Evolutionary conservation across 148 eudicot species (phyloP).

Genomic region (Diospyros kaki): DNA sequence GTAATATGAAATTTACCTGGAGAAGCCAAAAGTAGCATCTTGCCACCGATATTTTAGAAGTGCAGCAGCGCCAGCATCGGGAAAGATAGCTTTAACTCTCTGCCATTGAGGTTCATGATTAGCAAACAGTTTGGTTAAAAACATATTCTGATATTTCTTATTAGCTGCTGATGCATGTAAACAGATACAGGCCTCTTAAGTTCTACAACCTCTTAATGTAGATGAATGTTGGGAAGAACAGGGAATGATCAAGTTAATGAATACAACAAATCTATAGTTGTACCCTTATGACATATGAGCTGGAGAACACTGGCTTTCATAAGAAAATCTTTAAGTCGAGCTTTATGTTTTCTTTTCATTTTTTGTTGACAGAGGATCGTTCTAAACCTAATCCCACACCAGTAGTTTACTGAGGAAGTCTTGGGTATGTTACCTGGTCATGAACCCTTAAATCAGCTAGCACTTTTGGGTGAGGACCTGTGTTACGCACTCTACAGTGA

Average conservation of each 20-base stretch:
- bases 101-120: constrained; percentile 26
- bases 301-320: neutral
- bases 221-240: neutral
- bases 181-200: neutral
- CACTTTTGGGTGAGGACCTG: no score
- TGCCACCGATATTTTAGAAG: constrained; percentile 86
- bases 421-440: no score
- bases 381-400: neutral
- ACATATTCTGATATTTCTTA: neutral
- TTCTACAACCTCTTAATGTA: neutral
- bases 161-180: neutral
- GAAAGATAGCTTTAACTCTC: constrained; percentile 94
- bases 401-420: no score
- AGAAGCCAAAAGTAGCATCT: constrained; percentile 80
- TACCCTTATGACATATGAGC: neutral
- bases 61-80: constrained; percentile 98
- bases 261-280: neutral
- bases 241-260: neutral
- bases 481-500: neutral
- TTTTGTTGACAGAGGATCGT: neutral
- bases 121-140: neutral
- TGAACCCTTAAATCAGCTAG: no score
- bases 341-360: neutral
- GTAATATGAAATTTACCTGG: constrained; percentile 51
- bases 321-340: neutral